Conservation (phyloP, 495 filamentous ascomycete genomes). For the Penicillium soppii region DNA sequence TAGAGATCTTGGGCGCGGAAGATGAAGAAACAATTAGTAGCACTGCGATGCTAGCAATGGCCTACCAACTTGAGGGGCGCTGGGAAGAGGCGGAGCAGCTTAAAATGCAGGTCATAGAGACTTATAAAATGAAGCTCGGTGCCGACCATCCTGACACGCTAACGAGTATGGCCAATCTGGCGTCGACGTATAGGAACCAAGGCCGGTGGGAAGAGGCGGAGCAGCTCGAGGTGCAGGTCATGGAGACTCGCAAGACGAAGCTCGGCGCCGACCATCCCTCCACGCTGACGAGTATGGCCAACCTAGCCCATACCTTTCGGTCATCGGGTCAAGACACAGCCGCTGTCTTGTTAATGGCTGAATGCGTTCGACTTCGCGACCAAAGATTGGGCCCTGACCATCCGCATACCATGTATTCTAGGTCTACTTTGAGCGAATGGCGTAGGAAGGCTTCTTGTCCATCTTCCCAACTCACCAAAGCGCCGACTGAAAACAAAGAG, state of each 20-base stretch:
- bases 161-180: not conserved
- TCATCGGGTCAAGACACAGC: not conserved
- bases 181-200: too few species aligned
- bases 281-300: constrained; percentile 13
- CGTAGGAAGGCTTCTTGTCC: not conserved
- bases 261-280: constrained; percentile 8
- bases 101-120: constrained; percentile 11
- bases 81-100: too few species aligned
- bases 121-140: constrained; percentile 11
- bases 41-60: constrained; percentile 18
- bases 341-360: constrained; percentile 7
- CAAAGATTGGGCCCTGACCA: constrained; percentile 9
- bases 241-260: constrained; percentile 2
- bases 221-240: too few species aligned
- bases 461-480: not conserved
- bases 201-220: too few species aligned
- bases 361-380: constrained; percentile 2
- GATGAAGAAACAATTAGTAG: constrained; percentile 9
- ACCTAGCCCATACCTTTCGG: constrained; percentile 8
- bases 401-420: constrained; percentile 5
- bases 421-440: constrained; percentile 4
- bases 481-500: not conserved
- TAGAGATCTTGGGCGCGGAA: constrained; percentile 9
- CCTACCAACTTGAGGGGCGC: constrained; percentile 21
- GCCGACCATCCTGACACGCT: constrained; percentile 13